Base-by-base conservation (phyloP, 2,329 filamentous ascomycete species). In the Pyrenophora tritici-repentis region DNA sequence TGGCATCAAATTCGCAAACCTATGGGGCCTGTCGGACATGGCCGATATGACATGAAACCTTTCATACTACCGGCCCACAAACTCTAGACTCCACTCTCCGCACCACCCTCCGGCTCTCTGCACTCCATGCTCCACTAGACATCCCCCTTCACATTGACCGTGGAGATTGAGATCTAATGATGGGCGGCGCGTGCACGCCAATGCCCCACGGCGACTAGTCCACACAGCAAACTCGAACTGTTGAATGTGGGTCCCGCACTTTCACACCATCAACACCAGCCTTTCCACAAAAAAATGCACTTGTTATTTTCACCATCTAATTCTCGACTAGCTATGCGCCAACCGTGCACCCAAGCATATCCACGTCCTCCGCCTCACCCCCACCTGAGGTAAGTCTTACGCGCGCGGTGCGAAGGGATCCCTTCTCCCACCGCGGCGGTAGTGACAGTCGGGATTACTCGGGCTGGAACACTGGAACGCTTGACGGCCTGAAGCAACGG, bases 171-270 rank as follows among this genome's bases (percentile, higher is more conserved):
- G 24, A 41, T 24, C 37, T 29, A 22, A 16, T 29, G n/a, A 32
- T 26, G 24, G 31, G 32, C 17, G 32, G 42, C 20, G 33, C 18
- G 32, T 47, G 24, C 41, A 18, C 34, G 34, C 17, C 29, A 35
- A 47, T 22, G 39, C 34, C 40, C 49, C 43, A 33, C 43, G 26
- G 31, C 37, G 20, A 42, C 42, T 16, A 29, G 26, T 29, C 38
- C 29, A 20, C 47, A 35, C 37, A 35, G 49, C 43, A 52, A 36
- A 55, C 33, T 45, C 48, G 45, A 59, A 55, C 41, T 61, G 58
- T 61, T 61, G 58, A 59, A 56, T 58, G 58, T 58, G 58, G 58
- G 54, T 47, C 56, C 39, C 10, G 17, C 16, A 2, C 38, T 36
- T 18, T 22, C 40, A 36, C 39, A 22, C 26, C 26, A 26, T 40